Evolutionary conservation across 257 asterid genomes (phyloP).

Genomic region (Nicotiana obtusifolia): DNA sequence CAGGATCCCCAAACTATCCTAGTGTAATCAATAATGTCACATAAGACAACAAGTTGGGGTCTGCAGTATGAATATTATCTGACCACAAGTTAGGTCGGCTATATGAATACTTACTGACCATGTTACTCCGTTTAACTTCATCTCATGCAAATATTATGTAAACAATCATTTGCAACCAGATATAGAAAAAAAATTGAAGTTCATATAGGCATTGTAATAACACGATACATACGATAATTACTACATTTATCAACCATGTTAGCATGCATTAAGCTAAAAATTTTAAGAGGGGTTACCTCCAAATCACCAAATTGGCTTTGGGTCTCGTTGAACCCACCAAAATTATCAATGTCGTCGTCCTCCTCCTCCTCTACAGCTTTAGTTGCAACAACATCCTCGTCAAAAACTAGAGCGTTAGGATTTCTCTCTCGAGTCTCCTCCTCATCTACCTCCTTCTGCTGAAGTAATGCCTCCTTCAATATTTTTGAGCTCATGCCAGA

Average conservation of each 20-base stretch:
- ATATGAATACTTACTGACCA: too few species aligned
- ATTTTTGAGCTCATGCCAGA: conserved; percentile 72
- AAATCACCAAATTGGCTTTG: conserved; percentile 57
- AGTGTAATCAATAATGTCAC: too few species aligned
- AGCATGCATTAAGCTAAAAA: not conserved
- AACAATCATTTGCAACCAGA: too few species aligned
- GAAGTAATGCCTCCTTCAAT: conserved; percentile 67
- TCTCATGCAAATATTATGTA: too few species aligned
- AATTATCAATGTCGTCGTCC: conserved; percentile 64
- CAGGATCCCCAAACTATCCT: too few species aligned
- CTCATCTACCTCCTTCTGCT: conserved; percentile 76
- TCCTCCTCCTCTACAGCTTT: conserved; percentile 28
- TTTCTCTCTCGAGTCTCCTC: conserved; percentile 51
- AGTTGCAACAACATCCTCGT: conserved; percentile 20
- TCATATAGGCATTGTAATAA: not conserved
- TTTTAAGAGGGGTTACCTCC: conserved; percentile 33
- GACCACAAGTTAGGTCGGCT: too few species aligned
- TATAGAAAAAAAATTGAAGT: too few species aligned
- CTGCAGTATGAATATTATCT: too few species aligned
- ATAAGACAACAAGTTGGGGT: too few species aligned
- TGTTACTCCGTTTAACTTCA: too few species aligned
- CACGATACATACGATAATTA: not conserved
- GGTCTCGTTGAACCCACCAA: conserved; percentile 61
- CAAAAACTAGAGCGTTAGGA: conserved; percentile 27
- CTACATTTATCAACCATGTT: not conserved